Percentiles rank a stretch among this genome's conserved stretches.
phyloP scores from a whole-genome alignment of 2,329 filamentous ascomycete genomes.

The Fusarium devonianum region DNA sequence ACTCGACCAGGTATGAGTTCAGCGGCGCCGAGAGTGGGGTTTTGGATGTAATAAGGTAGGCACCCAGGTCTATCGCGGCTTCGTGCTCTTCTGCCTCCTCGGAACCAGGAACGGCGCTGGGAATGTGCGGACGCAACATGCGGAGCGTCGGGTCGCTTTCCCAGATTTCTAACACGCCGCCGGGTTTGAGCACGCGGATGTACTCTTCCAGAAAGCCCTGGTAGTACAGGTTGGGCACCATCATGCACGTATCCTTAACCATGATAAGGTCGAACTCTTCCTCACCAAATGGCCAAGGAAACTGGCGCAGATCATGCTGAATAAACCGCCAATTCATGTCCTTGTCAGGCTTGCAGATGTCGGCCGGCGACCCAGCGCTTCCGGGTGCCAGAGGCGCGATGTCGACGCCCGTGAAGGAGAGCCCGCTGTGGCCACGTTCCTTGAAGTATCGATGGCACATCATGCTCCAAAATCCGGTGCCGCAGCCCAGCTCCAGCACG shows the following conservation, averaged over 20 bases:
- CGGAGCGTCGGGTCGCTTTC: constrained; percentile 86
- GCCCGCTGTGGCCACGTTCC: constrained; percentile 69
- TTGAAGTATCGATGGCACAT: constrained; percentile 84
- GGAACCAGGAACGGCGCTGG: constrained; percentile 51
- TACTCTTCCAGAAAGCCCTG: constrained; percentile 72
- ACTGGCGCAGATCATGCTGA: constrained; percentile 80
- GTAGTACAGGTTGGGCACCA: constrained; percentile 65
- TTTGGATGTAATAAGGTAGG: constrained; percentile 82
- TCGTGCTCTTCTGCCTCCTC: constrained; percentile 64
- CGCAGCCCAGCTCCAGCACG: constrained; percentile 87
- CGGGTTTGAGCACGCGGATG: constrained; percentile 76
- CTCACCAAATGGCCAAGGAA: constrained; percentile 79
- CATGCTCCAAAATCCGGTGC: constrained; percentile 88
- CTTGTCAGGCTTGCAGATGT: constrained; percentile 62
- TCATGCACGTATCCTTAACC: constrained; percentile 81
- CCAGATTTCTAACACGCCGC: constrained; percentile 86
- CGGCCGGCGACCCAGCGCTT: constrained; percentile 42
- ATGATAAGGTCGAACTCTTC: constrained; percentile 88
- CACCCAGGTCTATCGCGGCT: constrained; percentile 73
- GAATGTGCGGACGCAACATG: constrained; percentile 80
- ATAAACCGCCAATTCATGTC: constrained; percentile 90
- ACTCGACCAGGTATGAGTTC: constrained; percentile 83
- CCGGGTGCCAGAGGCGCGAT: constrained; percentile 72
- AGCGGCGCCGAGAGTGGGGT: constrained; percentile 82
- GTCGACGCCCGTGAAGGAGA: constrained; percentile 84